phyloP scores from a whole-genome alignment of 345 rosid species.

The Populus ilicifolia region DNA sequence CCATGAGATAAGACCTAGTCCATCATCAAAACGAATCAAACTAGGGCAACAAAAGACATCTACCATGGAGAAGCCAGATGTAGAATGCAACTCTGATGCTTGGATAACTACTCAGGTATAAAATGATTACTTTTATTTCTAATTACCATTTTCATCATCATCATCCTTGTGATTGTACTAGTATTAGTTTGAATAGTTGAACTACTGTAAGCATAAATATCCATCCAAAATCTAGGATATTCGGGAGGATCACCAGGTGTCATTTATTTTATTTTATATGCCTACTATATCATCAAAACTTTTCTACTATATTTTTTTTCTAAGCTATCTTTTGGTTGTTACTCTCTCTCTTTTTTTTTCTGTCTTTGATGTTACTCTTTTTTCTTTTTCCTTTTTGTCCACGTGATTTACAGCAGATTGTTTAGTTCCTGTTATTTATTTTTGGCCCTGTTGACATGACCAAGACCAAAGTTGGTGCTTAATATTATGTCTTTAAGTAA shows the following conservation, averaged over 20 bases:
- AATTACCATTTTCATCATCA: background rate
- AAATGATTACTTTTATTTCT: slow-evolving; percentile 3
- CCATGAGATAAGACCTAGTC: slow-evolving; percentile 45
- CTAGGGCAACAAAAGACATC: slow-evolving; percentile 43
- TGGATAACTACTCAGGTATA: slow-evolving; percentile 45
- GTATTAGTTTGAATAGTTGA: background rate
- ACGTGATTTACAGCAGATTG: background rate
- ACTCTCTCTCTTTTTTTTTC: no score
- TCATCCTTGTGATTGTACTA: background rate
- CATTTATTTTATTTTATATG: background rate
- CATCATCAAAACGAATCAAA: slow-evolving; percentile 58
- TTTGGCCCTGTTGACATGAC: background rate
- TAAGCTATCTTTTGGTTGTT: background rate
- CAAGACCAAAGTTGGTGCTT: background rate
- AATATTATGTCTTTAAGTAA: background rate
- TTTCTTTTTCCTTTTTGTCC: background rate
- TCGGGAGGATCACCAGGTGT: background rate
- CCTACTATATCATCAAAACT: background rate
- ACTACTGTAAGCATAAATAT: background rate
- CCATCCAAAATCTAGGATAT: background rate
- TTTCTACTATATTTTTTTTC: background rate
- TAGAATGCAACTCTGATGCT: slow-evolving; percentile 48
- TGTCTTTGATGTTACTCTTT: no score
- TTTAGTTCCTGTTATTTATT: background rate
- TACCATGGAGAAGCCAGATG: slow-evolving; percentile 39